These are phyloP conservation scores for Bathelium albidoporum DNA, from an alignment of 495 filamentous ascomycete genomes.

Conservation along the genomic window DNA sequence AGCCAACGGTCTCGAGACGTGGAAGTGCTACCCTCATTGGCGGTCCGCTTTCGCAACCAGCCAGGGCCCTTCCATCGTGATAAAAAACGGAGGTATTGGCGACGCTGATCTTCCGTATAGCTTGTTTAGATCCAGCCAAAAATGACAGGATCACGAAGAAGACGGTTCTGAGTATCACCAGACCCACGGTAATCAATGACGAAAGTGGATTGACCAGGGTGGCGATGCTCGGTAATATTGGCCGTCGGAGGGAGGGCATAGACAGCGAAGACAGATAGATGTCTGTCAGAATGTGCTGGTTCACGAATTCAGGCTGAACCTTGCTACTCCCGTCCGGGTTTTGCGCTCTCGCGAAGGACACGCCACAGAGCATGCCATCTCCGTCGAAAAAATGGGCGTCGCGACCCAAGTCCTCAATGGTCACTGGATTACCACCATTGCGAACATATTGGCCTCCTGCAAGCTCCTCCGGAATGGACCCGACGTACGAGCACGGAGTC, in stretches of 20 bases:
- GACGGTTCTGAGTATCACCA: conserved; percentile 41
- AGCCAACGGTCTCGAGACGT: conserved; percentile 51
- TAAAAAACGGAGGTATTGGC: conserved; percentile 53
- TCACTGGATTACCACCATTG: conserved; percentile 59
- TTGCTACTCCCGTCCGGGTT: conserved; percentile 15
- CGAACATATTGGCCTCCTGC: conserved; percentile 56
- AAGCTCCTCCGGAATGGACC: conserved; percentile 48
- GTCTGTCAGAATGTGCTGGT: conserved; percentile 56
- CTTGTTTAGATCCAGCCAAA: conserved; percentile 41
- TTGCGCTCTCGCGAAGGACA: conserved; percentile 38
- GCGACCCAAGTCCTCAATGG: conserved; percentile 43
- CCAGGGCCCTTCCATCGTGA: conserved; percentile 55
- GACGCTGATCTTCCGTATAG: conserved; percentile 51
- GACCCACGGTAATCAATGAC: conserved; percentile 34
- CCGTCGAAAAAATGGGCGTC: conserved; percentile 62
- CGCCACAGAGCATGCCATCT: conserved; percentile 59
- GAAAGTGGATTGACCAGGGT: conserved; percentile 45
- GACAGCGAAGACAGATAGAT: conserved; percentile 42
- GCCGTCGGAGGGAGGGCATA: conserved; percentile 33
- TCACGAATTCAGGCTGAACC: conserved; percentile 49
- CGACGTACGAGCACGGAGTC: conserved; percentile 42
- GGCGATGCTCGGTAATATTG: conserved; percentile 51
- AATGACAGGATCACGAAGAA: conserved; percentile 44
- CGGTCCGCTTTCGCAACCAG: conserved; percentile 57
- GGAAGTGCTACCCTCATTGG: conserved; percentile 53